Conservation (phyloP, 2,329 filamentous ascomycete genomes). For the Lecanosticta acicola region DNA sequence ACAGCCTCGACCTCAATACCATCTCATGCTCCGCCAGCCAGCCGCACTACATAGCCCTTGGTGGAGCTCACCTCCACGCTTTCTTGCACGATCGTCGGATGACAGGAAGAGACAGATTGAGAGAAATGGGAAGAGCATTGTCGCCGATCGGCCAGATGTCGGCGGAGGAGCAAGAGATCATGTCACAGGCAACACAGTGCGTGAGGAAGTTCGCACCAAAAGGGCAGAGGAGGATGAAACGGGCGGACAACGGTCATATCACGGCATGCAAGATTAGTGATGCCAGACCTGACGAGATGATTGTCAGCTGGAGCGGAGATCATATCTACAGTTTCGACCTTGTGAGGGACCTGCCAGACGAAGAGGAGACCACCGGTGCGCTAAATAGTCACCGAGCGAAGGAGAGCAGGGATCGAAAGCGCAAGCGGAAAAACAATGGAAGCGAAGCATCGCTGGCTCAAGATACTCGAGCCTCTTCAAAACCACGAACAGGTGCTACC, state of each 20-base stretch:
- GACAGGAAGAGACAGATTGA: conserved; percentile 54
- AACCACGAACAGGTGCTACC: conserved; percentile 40
- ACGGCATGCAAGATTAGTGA: conserved; percentile 67
- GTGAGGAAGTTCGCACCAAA: conserved; percentile 61
- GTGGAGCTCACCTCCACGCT: conserved; percentile 63
- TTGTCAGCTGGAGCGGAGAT: conserved; percentile 61
- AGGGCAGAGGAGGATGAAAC: conserved; percentile 50
- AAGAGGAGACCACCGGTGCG: conserved; percentile 24
- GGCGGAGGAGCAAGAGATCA: conserved; percentile 47
- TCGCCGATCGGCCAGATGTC: conserved; percentile 40
- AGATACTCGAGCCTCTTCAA: conserved; percentile 39
- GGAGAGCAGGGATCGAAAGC: conserved; percentile 44
- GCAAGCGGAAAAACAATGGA: conserved; percentile 49
- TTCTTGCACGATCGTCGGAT: conserved; percentile 65
- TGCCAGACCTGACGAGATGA: conserved; percentile 60
- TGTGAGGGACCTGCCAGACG: conserved; percentile 46
- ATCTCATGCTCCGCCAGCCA: conserved; percentile 63
- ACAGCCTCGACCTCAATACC: conserved; percentile 59
- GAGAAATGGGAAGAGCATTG: conserved; percentile 48
- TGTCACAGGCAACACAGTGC: conserved; percentile 58
- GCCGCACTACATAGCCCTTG: conserved; percentile 64
- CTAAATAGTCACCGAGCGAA: conserved; percentile 8
- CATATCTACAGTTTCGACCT: conserved; percentile 60
- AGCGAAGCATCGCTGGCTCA: conserved; percentile 34
- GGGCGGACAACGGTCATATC: conserved; percentile 57